Percentiles rank a stretch among this genome's conserved stretches.
phyloP scores from a whole-genome alignment of 768 basidiomycete species.

The Kwoniella newhampshirensis region DNA sequence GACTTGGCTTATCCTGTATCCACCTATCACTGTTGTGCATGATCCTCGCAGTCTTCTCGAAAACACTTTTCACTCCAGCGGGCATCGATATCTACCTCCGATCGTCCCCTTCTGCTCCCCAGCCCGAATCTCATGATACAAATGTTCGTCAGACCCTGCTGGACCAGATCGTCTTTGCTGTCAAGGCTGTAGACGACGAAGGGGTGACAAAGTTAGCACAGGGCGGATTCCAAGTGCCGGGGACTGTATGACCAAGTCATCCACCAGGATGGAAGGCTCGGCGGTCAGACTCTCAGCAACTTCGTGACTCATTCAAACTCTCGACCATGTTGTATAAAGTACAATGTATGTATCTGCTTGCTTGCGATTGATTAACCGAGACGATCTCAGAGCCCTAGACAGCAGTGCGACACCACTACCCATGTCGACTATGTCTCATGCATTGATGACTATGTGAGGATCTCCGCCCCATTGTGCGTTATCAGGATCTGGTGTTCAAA shows the following conservation, averaged over 20 bases:
- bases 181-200: conserved; percentile 17
- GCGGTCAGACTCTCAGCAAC: too few relatives aligned
- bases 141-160: conserved; percentile 19
- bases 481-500: conserved; percentile 87
- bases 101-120: conserved; percentile 9
- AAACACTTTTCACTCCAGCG: conserved; percentile 57
- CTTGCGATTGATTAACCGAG: too few relatives aligned
- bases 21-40: too few relatives aligned
- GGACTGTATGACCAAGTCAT: conserved; percentile 22
- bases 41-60: conserved; percentile 57
- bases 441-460: conserved; percentile 74
- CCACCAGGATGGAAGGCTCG: too few relatives aligned
- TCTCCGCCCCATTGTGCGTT: conserved; percentile 72
- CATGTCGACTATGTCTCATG: too few relatives aligned
- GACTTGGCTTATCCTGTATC: too few relatives aligned
- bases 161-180: conserved; percentile 22
- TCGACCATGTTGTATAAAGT: too few relatives aligned
- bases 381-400: too few relatives aligned
- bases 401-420: too few relatives aligned
- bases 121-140: conserved; percentile 10
- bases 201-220: conserved; percentile 30
- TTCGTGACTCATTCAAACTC: too few relatives aligned
- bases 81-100: conserved; percentile 57
- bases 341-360: too few relatives aligned
- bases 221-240: conserved; percentile 44